A percentile compares a stretch with the other conserved stretches of the same genome.
Conservation (phyloP, 768 basidiomycete genomes). For the Psilocybe cyanescens region DNA sequence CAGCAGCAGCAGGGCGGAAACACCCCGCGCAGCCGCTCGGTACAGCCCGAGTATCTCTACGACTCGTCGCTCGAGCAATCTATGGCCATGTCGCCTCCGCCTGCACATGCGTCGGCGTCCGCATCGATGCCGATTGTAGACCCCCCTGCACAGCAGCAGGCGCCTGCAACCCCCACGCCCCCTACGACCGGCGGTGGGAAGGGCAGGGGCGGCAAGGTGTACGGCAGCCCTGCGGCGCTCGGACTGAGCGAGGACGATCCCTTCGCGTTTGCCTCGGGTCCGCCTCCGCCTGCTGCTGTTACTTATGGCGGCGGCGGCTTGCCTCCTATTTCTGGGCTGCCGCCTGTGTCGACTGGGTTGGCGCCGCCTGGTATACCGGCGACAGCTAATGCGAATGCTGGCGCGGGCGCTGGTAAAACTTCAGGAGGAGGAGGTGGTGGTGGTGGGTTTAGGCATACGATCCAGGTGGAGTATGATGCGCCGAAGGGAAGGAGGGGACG, state of each 20-base stretch:
- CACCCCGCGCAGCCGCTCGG: slow-evolving; percentile 50
- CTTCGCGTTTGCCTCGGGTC: slow-evolving; percentile 53
- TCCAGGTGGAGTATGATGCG: slow-evolving; percentile 95
- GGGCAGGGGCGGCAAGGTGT: slow-evolving; percentile 21
- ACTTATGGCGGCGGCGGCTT: background rate
- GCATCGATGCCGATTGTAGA: slow-evolving; percentile 34
- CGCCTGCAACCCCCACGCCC: background rate
- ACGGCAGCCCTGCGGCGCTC: slow-evolving; percentile 37
- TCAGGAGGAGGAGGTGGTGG: slow-evolving; percentile 36
- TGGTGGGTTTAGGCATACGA: slow-evolving; percentile 78
- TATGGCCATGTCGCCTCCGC: slow-evolving; percentile 28
- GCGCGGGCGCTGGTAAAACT: slow-evolving; percentile 9
- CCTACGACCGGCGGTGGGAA: background rate
- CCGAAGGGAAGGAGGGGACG: slow-evolving; percentile 42
- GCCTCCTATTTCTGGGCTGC: background rate
- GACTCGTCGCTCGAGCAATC: slow-evolving; percentile 71
- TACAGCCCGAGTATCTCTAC: slow-evolving; percentile 77
- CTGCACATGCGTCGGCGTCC: slow-evolving; percentile 3
- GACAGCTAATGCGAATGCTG: background rate
- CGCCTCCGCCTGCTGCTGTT: slow-evolving; percentile 17
- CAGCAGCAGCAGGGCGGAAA: slow-evolving; percentile 22
- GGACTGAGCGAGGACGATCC: slow-evolving; percentile 71
- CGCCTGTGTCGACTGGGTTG: background rate
- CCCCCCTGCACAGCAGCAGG: slow-evolving; percentile 16
- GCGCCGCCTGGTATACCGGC: background rate